Percentiles rank a stretch among this genome's conserved stretches.
phyloP scores from a whole-genome alignment of 805 yeast genomes.

The Sugiyamaella marilandica region DNA sequence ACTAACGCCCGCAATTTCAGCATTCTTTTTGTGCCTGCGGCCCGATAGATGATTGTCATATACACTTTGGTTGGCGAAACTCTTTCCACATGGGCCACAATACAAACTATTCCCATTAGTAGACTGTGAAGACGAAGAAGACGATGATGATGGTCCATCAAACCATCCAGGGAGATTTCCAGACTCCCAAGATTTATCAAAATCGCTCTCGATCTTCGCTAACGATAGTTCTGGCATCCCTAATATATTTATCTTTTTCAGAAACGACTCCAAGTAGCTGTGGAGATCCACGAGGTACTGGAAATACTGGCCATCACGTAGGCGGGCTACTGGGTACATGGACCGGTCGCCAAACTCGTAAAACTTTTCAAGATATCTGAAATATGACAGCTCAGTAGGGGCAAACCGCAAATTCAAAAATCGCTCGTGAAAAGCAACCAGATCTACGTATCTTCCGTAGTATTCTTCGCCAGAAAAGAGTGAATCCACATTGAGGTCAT shows the following conservation, averaged over 20 bases:
- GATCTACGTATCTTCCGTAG: slow-evolving; percentile 61
- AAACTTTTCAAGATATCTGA: slow-evolving; percentile 47
- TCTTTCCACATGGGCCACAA: slow-evolving; percentile 61
- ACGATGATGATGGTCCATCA: background rate
- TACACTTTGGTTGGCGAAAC: slow-evolving; percentile 60
- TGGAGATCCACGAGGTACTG: slow-evolving; percentile 44
- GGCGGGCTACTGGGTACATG: slow-evolving; percentile 18
- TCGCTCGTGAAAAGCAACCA: slow-evolving; percentile 45
- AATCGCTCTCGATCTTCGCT: slow-evolving; percentile 28
- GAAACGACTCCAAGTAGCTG: slow-evolving; percentile 47
- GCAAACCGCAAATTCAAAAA: slow-evolving; percentile 48
- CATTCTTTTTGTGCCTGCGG: slow-evolving; percentile 64
- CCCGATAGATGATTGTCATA: slow-evolving; percentile 67
- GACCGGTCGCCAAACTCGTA: slow-evolving; percentile 36
- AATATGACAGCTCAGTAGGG: slow-evolving; percentile 37
- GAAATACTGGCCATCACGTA: slow-evolving; percentile 35
- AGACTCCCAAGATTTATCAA: slow-evolving; percentile 25
- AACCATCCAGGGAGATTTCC: slow-evolving; percentile 12
- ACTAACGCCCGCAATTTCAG: slow-evolving; percentile 10
- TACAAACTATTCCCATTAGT: slow-evolving; percentile 28
- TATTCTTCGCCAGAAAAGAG: slow-evolving; percentile 57
- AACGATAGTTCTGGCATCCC: slow-evolving; percentile 35
- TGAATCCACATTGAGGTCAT: slow-evolving; percentile 43
- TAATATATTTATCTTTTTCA: slow-evolving; percentile 47
- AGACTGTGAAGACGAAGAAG: slow-evolving; percentile 9